A percentile compares a stretch with the other conserved stretches of the same genome.
Evolutionary conservation across 2,329 filamentous ascomycete species (phyloP).

Genomic region (Penicillium concentricum): DNA sequence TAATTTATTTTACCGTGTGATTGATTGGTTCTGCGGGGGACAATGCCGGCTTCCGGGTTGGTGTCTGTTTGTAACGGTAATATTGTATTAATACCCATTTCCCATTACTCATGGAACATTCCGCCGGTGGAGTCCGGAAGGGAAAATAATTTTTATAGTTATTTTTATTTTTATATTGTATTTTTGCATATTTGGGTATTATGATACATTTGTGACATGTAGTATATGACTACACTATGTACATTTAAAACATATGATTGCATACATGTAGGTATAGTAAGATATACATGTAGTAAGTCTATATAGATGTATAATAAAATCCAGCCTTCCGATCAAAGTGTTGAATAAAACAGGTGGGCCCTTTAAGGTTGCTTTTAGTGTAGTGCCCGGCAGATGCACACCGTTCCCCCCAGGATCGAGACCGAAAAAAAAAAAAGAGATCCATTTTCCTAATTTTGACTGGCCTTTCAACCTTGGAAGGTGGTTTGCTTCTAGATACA

Average conservation of each 20-base stretch:
- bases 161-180: neutral
- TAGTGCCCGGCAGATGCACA: conserved; percentile 21
- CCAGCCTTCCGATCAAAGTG: neutral
- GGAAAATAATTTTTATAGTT: neutral
- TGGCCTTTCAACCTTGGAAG: neutral
- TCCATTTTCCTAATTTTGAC: neutral
- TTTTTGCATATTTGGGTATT: neutral
- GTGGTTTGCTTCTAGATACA: neutral
- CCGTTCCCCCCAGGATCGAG: conserved; percentile 11
- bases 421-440: neutral
- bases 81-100: neutral
- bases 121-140: conserved; percentile 22
- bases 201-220: too few species aligned
- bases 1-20: conserved; percentile 3
- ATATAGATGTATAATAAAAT: too few species aligned
- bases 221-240: too few species aligned
- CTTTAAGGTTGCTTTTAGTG: conserved; percentile 26
- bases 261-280: too few species aligned
- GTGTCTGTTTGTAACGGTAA: neutral
- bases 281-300: too few species aligned
- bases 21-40: conserved; percentile 14
- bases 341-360: conserved; percentile 10
- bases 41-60: conserved; percentile 14
- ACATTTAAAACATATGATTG: too few species aligned
- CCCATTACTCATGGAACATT: conserved; percentile 24